These are phyloP conservation scores for Penicillium salamii DNA, from an alignment of 495 filamentous ascomycete genomes.

Conservation along the genomic window DNA sequence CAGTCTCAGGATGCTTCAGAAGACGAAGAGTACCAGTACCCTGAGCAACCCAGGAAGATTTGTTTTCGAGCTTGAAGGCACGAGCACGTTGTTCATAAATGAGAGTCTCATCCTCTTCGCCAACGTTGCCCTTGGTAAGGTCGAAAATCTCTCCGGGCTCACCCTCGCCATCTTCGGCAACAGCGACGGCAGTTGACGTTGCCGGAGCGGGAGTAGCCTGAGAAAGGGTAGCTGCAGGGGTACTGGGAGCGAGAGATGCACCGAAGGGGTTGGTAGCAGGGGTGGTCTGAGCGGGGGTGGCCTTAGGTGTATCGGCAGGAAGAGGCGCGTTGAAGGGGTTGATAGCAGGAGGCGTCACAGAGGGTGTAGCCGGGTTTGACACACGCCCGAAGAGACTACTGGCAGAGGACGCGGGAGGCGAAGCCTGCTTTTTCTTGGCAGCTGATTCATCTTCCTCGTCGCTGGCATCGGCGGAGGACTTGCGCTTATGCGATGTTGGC, in stretches of 20 bases:
- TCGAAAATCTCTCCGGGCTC: constrained; percentile 54
- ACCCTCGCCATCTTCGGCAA: constrained; percentile 52
- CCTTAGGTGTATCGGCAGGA: constrained; percentile 27
- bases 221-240: constrained; percentile 23
- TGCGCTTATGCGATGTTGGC: constrained; percentile 16
- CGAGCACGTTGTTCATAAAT: constrained; percentile 62
- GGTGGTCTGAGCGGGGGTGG: constrained; percentile 6
- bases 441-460: constrained; percentile 24
- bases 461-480: constrained; percentile 20
- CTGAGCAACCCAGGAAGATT: constrained; percentile 50
- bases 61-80: constrained; percentile 49
- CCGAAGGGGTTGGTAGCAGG: constrained; percentile 28
- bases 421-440: constrained; percentile 20
- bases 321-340: constrained; percentile 15
- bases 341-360: background rate
- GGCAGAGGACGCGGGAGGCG: constrained; percentile 27
- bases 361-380: constrained; percentile 25
- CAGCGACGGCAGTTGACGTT: constrained; percentile 60
- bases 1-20: constrained; percentile 63
- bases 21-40: constrained; percentile 65
- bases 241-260: constrained; percentile 26
- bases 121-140: constrained; percentile 58
- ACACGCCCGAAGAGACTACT: constrained; percentile 61
- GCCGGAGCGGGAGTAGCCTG: constrained; percentile 48
- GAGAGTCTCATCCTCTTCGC: constrained; percentile 68